phyloP scores from a whole-genome alignment of 2,329 filamentous ascomycete genomes.

The Lachnellula cervina region DNA sequence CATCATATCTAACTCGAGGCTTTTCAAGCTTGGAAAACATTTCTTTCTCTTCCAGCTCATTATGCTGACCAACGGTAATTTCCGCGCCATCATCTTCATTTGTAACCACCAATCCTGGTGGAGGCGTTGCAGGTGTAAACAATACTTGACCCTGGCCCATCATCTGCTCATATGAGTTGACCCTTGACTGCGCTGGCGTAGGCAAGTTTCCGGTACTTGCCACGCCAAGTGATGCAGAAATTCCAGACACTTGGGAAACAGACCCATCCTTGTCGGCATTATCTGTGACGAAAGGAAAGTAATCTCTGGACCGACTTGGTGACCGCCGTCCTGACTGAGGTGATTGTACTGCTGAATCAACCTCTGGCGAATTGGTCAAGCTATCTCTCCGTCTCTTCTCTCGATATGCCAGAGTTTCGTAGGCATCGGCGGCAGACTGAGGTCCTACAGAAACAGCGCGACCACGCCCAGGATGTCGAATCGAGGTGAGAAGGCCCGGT shows the following conservation, averaged over 20 bases:
- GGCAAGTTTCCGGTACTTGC: conserved; percentile 38
- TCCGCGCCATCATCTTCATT: conserved; percentile 31
- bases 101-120: conserved; percentile 30
- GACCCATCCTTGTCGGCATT: conserved; percentile 21
- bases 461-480: conserved; percentile 71
- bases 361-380: conserved; percentile 26
- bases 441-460: conserved; percentile 86
- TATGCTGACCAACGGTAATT: conserved; percentile 41
- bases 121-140: conserved; percentile 30
- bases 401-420: conserved; percentile 89
- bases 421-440: conserved; percentile 92
- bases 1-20: conserved; percentile 89
- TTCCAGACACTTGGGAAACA: conserved; percentile 35
- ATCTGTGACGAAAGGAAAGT: conserved; percentile 3
- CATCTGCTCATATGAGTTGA: conserved; percentile 65
- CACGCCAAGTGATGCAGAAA: conserved; percentile 39
- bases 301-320: conserved; percentile 10
- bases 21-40: conserved; percentile 81
- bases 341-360: conserved; percentile 6
- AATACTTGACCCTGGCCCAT: conserved; percentile 62
- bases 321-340: conserved; percentile 7
- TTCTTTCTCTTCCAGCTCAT: conserved; percentile 60
- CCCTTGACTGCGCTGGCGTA: conserved; percentile 40
- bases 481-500: conserved; percentile 72
- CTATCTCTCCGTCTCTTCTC: conserved; percentile 64